Evolutionary conservation across 257 asterid genomes (phyloP), one percentile per base, ranked within the genome.

Genomic region (Verbascum thapsus): DNA sequence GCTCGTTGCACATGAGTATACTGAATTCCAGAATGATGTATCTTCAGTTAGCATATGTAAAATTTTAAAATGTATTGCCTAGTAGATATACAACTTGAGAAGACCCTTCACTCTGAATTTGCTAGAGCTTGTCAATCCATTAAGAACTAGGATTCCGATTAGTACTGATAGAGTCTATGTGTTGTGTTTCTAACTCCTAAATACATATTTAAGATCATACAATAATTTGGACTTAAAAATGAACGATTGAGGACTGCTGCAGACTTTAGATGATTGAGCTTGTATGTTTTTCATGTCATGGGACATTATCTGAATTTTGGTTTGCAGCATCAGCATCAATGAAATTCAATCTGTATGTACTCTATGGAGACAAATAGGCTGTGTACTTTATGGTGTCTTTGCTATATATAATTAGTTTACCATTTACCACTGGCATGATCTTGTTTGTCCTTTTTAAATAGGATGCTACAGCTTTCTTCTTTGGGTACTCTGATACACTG

Each of bases 201-300:
- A 10, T 26, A 5, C 32, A 26, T 26, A 26, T 1, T n/a, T 26
- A 26, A 1, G 32, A 26, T 26, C 3, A 26, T 26, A 1, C 32
- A 5, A 17, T 18, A 7, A 63, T 37, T 9, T 10, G 12, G 10
- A 48, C 35, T 48, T 23, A 34, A 45, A 37, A 48, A 35, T 63
- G 37, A 34, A 49, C 39, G 2, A 37, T 37, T 11, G 48, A 35
- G 9, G 10, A 39, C 44, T 39, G n/a, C 40, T 37, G 37, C 18
- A 58, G 18, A 8, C 12, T 58, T 35, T 32, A 45, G 60, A 10
- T n/a, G 15, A 34, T 49, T 20, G 5, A 48, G 65, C 50, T 7
- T 50, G n/a, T 41, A 40, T 41, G 40, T 51, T 47, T 18, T 60
- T 57, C 58, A n/a, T 42, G 41, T 54, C 56, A 54, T 52, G 32